A percentile compares a stretch with the other conserved stretches of the same genome.
phyloP scores from a whole-genome alignment of 2,329 filamentous ascomycete genomes.

The Aspergillus uvarum region DNA sequence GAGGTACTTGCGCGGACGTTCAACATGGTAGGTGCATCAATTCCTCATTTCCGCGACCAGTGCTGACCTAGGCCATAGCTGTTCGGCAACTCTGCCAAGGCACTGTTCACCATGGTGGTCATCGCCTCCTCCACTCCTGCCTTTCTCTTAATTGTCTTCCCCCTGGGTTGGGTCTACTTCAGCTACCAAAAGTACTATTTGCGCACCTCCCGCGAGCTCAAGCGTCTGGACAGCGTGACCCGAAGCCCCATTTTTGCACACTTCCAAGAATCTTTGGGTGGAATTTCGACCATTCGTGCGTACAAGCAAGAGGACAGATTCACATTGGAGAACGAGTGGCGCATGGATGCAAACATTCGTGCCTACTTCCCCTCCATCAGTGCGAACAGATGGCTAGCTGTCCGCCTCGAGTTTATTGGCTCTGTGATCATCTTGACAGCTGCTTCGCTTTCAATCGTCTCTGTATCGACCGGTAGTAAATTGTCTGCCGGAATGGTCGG shows the following conservation, averaged over 20 bases:
- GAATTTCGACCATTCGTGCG: slow-evolving; percentile 91
- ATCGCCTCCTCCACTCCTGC: slow-evolving; percentile 79
- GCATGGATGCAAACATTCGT: slow-evolving; percentile 88
- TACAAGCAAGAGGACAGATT: slow-evolving; percentile 89
- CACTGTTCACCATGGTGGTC: slow-evolving; percentile 79
- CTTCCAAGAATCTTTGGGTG: slow-evolving; percentile 94
- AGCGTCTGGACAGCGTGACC: slow-evolving; percentile 91
- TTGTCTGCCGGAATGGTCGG: slow-evolving; percentile 77
- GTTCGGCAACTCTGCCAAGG: slow-evolving; percentile 72
- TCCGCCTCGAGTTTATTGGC: slow-evolving; percentile 92
- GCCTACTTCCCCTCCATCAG: slow-evolving; percentile 97
- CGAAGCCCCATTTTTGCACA: slow-evolving; percentile 96
- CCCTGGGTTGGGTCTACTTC: slow-evolving; percentile 77
- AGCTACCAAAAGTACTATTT: slow-evolving; percentile 97
- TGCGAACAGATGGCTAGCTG: slow-evolving; percentile 89
- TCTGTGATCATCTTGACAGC: slow-evolving; percentile 88
- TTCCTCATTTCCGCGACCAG: background rate
- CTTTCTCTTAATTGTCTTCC: slow-evolving; percentile 78
- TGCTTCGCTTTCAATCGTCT: slow-evolving; percentile 77
- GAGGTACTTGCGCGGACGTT: slow-evolving; percentile 95
- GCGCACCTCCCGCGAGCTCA: slow-evolving; percentile 91
- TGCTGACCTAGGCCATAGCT: slow-evolving; percentile 43
- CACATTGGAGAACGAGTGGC: slow-evolving; percentile 92
- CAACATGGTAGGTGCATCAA: slow-evolving; percentile 70
- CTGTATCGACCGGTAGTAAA: slow-evolving; percentile 66